Conservation (phyloP, 805 yeast genomes). For the Lipomyces mesembrius region DNA sequence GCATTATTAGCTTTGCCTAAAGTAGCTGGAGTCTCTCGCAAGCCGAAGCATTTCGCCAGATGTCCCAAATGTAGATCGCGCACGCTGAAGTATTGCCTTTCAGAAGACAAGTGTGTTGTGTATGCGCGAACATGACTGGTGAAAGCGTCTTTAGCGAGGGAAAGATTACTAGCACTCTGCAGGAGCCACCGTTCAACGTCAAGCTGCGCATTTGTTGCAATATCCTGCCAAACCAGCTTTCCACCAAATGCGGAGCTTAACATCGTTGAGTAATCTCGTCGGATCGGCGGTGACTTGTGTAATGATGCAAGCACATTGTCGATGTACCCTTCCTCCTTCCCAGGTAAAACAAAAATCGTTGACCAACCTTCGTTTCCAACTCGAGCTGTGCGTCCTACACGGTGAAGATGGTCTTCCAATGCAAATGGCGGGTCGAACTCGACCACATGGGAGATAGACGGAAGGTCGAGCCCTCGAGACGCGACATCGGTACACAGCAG, state of each 20-base stretch:
- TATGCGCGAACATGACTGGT: constrained; percentile 92
- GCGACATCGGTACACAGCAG: constrained; percentile 97
- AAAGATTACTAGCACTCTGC: constrained; percentile 62
- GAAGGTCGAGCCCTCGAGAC: constrained; percentile 92
- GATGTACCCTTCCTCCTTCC: constrained; percentile 82
- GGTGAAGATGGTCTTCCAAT: constrained; percentile 90
- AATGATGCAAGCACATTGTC: constrained; percentile 58
- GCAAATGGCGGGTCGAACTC: constrained; percentile 96
- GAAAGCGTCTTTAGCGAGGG: constrained; percentile 77
- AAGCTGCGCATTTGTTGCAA: constrained; percentile 96
- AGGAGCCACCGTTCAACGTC: constrained; percentile 86
- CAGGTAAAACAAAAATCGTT: constrained; percentile 79
- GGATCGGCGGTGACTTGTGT: constrained; percentile 60
- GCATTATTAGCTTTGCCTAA: constrained; percentile 57
- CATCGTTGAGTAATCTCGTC: constrained; percentile 51
- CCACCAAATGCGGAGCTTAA: constrained; percentile 47
- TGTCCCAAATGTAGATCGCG: constrained; percentile 90
- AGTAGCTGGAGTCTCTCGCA: constrained; percentile 87
- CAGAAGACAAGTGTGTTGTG: constrained; percentile 87
- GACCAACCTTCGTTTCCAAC: constrained; percentile 90
- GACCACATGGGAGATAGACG: constrained; percentile 79
- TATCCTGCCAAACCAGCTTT: constrained; percentile 74
- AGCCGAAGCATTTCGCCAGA: constrained; percentile 90
- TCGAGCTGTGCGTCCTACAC: constrained; percentile 98
- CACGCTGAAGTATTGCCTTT: constrained; percentile 79